phyloP scores from a whole-genome alignment of 495 filamentous ascomycete genomes.

The Xylaria sp. region DNA sequence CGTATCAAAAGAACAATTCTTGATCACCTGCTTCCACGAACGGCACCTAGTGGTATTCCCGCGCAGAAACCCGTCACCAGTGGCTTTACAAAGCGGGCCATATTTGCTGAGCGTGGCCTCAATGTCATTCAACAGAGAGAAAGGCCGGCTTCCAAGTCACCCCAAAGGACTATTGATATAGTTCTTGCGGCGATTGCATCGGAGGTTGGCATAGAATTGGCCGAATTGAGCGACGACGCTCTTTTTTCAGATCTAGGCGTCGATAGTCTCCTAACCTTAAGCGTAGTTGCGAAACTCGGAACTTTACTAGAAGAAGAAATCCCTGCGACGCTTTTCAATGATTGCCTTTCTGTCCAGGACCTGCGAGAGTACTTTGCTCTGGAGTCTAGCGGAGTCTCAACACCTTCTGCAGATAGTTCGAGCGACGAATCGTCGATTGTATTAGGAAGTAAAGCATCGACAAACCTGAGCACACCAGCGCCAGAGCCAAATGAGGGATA shows the following conservation, averaged over 20 bases:
- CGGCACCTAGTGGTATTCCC: conserved; percentile 44
- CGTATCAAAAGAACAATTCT: conserved; percentile 60
- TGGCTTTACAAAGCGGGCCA: neutral
- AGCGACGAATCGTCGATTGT: no score
- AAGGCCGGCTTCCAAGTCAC: neutral
- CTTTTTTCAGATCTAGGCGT: conserved; percentile 53
- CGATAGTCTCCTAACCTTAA: conserved; percentile 55
- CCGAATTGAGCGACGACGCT: conserved; percentile 53
- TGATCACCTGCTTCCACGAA: conserved; percentile 57
- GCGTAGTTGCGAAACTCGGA: conserved; percentile 45
- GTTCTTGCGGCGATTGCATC: conserved; percentile 52
- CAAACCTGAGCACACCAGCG: no score
- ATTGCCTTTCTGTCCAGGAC: conserved; percentile 47
- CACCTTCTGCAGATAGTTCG: no score
- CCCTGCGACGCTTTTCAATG: conserved; percentile 46
- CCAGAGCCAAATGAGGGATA: no score
- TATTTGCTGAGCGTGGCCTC: no score
- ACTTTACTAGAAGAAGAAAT: conserved; percentile 51
- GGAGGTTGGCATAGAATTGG: conserved; percentile 60
- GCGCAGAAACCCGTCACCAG: conserved; percentile 12
- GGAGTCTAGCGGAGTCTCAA: no score
- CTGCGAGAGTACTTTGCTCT: conserved; percentile 39
- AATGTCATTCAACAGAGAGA: conserved; percentile 27
- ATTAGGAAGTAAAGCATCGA: no score
- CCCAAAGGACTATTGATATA: conserved; percentile 40